Conservation (phyloP, 2,329 filamentous ascomycete species). For the Aspergillus melleus region DNA sequence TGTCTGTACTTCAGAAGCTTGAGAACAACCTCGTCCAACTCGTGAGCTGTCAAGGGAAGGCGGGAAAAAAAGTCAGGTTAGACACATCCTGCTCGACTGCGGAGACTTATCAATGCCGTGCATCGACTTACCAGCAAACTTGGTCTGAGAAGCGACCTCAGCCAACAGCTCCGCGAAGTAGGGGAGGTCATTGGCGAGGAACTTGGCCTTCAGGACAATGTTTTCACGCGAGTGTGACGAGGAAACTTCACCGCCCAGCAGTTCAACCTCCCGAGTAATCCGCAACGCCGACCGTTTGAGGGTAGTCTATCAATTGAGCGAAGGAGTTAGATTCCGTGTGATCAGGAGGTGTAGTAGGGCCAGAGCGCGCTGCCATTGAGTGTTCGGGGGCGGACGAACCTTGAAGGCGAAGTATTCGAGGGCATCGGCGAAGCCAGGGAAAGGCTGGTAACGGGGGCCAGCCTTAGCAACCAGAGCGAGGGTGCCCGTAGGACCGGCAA, state of each 20-base stretch:
- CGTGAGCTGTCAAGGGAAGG: conserved; percentile 64
- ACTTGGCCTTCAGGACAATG: conserved; percentile 87
- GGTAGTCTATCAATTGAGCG: conserved; percentile 65
- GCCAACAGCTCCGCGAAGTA: conserved; percentile 96
- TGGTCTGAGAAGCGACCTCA: conserved; percentile 85
- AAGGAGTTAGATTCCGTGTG: conserved; percentile 14
- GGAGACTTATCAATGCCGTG: conserved; percentile 1
- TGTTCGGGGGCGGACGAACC: conserved; percentile 53
- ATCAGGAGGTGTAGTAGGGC: not conserved
- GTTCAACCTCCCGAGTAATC: conserved; percentile 92
- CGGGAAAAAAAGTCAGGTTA: conserved; percentile 5
- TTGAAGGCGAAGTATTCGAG: conserved; percentile 97
- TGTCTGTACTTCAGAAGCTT: conserved; percentile 75
- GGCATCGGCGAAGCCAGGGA: conserved; percentile 84
- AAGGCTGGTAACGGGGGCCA: conserved; percentile 86
- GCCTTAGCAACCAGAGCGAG: conserved; percentile 91
- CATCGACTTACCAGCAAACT: conserved; percentile 66
- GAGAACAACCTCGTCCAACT: conserved; percentile 86
- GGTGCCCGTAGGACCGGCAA: conserved; percentile 83
- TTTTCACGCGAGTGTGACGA: conserved; percentile 92
- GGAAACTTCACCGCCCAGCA: conserved; percentile 86
- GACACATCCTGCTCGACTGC: conserved; percentile 2
- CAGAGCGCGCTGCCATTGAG: conserved; percentile 21
- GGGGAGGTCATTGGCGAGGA: conserved; percentile 91
- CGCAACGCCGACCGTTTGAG: conserved; percentile 83